A percentile compares a stretch with the other conserved stretches of the same genome.
Conservation (phyloP, 2,329 filamentous ascomycete species). For the Drechslerella stenobrocha region DNA sequence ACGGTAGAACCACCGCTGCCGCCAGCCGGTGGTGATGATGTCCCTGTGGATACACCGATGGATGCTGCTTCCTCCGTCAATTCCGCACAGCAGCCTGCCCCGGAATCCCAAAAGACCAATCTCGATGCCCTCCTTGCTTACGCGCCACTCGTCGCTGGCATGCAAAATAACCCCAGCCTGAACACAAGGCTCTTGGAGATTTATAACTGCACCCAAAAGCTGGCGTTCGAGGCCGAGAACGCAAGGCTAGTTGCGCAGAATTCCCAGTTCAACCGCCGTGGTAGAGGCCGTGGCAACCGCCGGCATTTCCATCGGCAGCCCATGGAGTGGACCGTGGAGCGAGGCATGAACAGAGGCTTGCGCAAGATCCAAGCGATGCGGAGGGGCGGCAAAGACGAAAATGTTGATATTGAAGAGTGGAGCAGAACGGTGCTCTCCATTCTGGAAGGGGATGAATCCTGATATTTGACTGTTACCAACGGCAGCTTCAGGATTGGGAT, state of each 20-base stretch:
- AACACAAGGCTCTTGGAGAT: conserved; percentile 37
- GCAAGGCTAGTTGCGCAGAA: conserved; percentile 37
- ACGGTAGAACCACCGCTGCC: conserved; percentile 3
- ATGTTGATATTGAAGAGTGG: conserved; percentile 48
- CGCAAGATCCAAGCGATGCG: conserved; percentile 42
- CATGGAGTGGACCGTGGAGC: conserved; percentile 42
- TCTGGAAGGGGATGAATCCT: conserved; percentile 33
- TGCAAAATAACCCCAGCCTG: conserved; percentile 36
- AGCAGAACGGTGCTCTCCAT: conserved; percentile 42
- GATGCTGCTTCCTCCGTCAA: conserved; percentile 14
- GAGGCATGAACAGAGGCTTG: conserved; percentile 44
- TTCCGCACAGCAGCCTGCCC: conserved; percentile 17
- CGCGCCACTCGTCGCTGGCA: conserved; percentile 34
- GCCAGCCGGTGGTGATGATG: no score
- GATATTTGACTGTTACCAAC: background rate
- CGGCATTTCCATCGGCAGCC: conserved; percentile 39
- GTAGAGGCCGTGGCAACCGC: conserved; percentile 37
- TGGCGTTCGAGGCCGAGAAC: conserved; percentile 46
- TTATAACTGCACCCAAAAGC: conserved; percentile 46
- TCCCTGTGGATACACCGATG: conserved; percentile 25
- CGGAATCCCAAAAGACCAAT: conserved; percentile 20
- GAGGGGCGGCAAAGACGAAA: conserved; percentile 46
- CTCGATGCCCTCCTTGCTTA: conserved; percentile 24
- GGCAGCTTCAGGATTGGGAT: no score
- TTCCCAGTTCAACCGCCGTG: conserved; percentile 33